Evolutionary conservation across 2,329 filamentous ascomycete species (phyloP).

Genomic region (Amylocarpus encephaloides): DNA sequence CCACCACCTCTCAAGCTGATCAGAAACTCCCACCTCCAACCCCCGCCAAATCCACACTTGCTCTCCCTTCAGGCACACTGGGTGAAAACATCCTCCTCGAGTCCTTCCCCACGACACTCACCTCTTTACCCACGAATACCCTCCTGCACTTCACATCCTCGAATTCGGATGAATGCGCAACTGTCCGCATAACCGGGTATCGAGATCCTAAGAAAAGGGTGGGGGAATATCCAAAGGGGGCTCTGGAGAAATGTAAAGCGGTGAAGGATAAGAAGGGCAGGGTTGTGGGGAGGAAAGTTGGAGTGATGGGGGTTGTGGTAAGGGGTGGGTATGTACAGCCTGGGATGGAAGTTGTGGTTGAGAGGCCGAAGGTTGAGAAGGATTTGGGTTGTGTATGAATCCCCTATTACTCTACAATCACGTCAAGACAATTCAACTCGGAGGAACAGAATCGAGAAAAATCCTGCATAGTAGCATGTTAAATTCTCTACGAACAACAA

Average conservation of each 20-base stretch:
- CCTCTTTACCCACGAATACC: constrained; percentile 12
- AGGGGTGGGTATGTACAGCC: neutral
- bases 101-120: constrained; percentile 9
- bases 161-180: neutral
- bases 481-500: constrained; percentile 2
- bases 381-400: neutral
- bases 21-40: neutral
- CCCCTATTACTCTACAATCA: neutral
- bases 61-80: constrained; percentile 14
- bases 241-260: neutral
- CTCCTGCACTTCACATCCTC: constrained; percentile 14
- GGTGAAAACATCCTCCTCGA: constrained; percentile 23
- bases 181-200: neutral
- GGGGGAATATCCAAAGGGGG: neutral
- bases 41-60: neutral
- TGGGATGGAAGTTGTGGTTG: neutral
- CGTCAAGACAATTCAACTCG: neutral
- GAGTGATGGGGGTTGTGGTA: neutral
- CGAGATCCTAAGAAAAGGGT: neutral
- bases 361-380: neutral
- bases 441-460: neutral
- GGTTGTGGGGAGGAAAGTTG: neutral
- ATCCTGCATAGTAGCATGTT: neutral
- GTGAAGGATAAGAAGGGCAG: neutral
- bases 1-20: neutral